Percentiles rank a stretch among this genome's conserved stretches.
These are phyloP conservation scores for Pichia exigua DNA, from an alignment of 805 yeast species.

Conservation along the genomic window DNA sequence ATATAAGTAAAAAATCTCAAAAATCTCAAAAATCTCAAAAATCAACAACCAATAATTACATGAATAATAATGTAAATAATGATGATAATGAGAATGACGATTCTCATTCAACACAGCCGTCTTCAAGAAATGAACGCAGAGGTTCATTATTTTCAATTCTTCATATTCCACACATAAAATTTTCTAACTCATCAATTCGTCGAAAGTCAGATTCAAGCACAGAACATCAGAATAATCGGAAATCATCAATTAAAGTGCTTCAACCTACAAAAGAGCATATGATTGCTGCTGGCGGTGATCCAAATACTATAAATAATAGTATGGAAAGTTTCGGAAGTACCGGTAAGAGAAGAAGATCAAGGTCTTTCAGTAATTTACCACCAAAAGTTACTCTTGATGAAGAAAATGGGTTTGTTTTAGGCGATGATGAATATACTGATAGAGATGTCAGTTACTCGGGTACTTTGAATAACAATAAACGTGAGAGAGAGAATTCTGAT, in stretches of 20 bases:
- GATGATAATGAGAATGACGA: neutral
- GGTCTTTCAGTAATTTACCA: neutral
- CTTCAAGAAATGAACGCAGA: neutral
- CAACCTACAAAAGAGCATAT: conserved; percentile 11
- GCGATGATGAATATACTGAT: conserved; percentile 1
- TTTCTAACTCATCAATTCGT: neutral
- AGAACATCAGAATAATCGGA: neutral
- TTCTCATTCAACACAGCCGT: neutral
- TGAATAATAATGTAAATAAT: neutral
- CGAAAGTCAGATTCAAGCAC: neutral
- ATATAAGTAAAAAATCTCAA: neutral
- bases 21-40: neutral
- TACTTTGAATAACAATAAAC: neutral
- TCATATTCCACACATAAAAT: neutral
- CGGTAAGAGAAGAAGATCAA: neutral
- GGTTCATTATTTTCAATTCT: neutral
- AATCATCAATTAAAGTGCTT: neutral
- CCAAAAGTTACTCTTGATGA: neutral
- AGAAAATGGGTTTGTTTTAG: neutral
- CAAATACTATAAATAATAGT: neutral
- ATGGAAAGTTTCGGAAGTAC: neutral
- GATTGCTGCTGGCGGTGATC: conserved; percentile 8
- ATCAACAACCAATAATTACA: neutral
- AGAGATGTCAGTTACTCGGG: neutral
- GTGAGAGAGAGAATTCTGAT: neutral